Base-by-base conservation (phyloP, 345 rosid genomes). In the Salix arbutifolia region DNA sequence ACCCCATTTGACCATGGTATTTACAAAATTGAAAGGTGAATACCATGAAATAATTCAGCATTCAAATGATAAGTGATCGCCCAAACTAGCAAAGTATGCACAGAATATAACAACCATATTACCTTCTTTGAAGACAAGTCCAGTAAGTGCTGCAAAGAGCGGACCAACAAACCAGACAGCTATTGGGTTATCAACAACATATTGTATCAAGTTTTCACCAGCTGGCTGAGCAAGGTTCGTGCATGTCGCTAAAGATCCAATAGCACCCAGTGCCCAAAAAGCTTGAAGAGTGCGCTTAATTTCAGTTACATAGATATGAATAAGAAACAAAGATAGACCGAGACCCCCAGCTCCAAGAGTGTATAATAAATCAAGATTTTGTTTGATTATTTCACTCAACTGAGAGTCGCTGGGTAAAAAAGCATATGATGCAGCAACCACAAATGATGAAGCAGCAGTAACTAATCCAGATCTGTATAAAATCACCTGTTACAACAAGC, bases 111-210 rank as follows among this genome's bases (percentile, higher is more conserved):
- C 23, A 19, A 28, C 16, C 35, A 56, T 3, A 42, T 17, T 84
- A 93, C 99, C 99, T 89, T 95, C 98, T 85, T 95, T 95, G 70
- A 95, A 95, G 78, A 95, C 98, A 1, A 95, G 97, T 17, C 97
- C 97, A 0, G 99, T 95, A 19, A 95, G 85, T 4, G 97, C 84
- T 4, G 97, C 98, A 76, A 95, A 95, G 66, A 93, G 89, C 28
- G 99, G 97, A 65, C 99, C 99, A 74, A 93, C 88, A 81, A 93
- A 90, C 99, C 97, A 95, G 56, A 93, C 86, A 48, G 97, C 90
- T 0, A 79, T 33, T 0, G 96, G 94, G 75, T 95, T 88, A 60
- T 84, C 74, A 8, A 90, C 70, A 40, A 87, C 97, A 82, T 89
- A 91, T 6, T 88, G 96, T n/a, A 89, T 88, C 82, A 95, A 86